Conservation (phyloP, 2,329 filamentous ascomycete genomes). For the Penicillium sp. region DNA sequence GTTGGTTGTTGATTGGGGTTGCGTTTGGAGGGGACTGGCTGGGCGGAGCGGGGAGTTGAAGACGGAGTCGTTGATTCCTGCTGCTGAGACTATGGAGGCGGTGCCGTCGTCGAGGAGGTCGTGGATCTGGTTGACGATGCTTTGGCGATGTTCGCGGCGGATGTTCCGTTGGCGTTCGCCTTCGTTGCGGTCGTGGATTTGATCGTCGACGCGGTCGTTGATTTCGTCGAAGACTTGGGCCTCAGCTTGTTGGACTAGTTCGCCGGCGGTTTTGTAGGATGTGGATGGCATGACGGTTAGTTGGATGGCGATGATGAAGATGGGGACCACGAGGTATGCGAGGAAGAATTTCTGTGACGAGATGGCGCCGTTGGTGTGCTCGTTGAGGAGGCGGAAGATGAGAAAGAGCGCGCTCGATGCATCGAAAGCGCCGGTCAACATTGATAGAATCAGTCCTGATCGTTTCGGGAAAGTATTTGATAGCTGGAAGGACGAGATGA, state of each 20-base stretch:
- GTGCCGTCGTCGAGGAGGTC: constrained; percentile 63
- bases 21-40: neutral
- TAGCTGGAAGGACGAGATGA: constrained; percentile 80
- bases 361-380: constrained; percentile 59
- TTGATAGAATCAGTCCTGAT: constrained; percentile 76
- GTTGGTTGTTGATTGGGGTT: neutral
- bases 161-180: constrained; percentile 54
- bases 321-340: constrained; percentile 69
- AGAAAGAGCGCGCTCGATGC: constrained; percentile 78
- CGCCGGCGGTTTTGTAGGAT: constrained; percentile 82
- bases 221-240: constrained; percentile 55
- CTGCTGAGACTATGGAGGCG: constrained; percentile 6
- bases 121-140: constrained; percentile 70
- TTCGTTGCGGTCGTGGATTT: constrained; percentile 52
- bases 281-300: constrained; percentile 71
- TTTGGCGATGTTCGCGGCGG: constrained; percentile 62
- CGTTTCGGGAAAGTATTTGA: constrained; percentile 79
- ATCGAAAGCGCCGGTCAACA: constrained; percentile 81
- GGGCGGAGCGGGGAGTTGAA: constrained; percentile 12
- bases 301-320: constrained; percentile 66
- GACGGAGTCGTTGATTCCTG: constrained; percentile 18
- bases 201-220: constrained; percentile 58
- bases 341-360: constrained; percentile 71
- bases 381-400: constrained; percentile 70
- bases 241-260: constrained; percentile 75